Percentiles rank a stretch among this genome's conserved stretches.
phyloP scores from a whole-genome alignment of 305 asterid genomes.

The Fraxinus dipetala region DNA sequence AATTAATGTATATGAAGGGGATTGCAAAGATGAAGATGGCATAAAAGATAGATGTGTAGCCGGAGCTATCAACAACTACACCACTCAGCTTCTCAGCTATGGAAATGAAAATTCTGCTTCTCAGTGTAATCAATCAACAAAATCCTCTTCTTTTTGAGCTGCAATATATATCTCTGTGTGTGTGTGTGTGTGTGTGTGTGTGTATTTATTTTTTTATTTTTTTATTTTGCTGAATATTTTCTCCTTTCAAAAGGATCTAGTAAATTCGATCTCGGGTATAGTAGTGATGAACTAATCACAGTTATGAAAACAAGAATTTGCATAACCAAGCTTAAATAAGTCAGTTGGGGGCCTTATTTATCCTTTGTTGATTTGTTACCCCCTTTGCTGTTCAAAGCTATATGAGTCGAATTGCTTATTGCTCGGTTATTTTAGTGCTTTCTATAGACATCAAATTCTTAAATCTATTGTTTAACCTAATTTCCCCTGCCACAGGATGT shows the following conservation, averaged over 20 bases:
- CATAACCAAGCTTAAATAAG: not conserved
- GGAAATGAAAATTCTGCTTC: constrained; percentile 31
- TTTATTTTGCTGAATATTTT: not conserved
- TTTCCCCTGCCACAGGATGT: not conserved
- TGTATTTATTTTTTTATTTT: not conserved
- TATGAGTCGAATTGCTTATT: not conserved
- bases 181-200: no score
- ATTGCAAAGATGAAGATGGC: constrained; percentile 78
- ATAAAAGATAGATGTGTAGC: constrained; percentile 68
- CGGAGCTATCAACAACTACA: constrained; percentile 86
- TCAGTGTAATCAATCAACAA: constrained; percentile 37
- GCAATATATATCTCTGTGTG: not conserved
- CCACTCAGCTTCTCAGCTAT: constrained; percentile 64
- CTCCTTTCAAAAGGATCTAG: not conserved
- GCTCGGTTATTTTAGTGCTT: not conserved
- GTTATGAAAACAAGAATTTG: not conserved
- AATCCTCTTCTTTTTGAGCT: not conserved
- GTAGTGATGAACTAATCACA: not conserved
- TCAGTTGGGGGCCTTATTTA: not conserved
- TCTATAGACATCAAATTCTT: no score
- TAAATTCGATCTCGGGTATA: not conserved
- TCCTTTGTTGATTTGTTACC: not conserved
- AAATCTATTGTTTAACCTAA: not conserved
- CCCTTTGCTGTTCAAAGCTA: not conserved
- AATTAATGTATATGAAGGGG: constrained; percentile 42